Evolutionary conservation across 139 green algal genomes (phyloP), one percentile per base, ranked within the genome.

Genomic region (Chlamydomonas eustigma): DNA sequence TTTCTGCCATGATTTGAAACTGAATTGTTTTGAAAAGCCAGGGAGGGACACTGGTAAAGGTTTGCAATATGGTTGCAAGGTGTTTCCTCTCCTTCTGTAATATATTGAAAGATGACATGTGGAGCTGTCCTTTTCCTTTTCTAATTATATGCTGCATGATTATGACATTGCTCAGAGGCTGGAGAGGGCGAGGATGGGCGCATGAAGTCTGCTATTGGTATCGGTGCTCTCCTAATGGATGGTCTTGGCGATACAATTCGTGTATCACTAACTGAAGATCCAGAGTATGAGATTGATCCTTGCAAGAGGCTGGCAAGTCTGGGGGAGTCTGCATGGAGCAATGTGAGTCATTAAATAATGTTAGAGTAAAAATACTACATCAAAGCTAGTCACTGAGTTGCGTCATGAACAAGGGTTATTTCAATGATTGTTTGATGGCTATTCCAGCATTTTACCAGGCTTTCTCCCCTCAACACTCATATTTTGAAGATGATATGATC

Each of bases 201-300:
- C 77, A 97, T 99, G 94, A 99, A 99, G 92, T 92, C 80, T 25
- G 93, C 95, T 74, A 98, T 99, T 64, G 95, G 95, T 80, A 99
- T 99, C 58, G 95, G 95, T 58, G 87, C 95, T 0, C 88, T 99
- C 77, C 90, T 99, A 6, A 93, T 98, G 91, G 96, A 99, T 76
- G 96, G 95, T 30, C 88, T 99, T 71, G 96, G 96, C 51, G 95
- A 99, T 88, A 99, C 96, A 76, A 98, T 99, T 83, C 88, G 95
- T 68, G 94, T 99, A 5, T 95, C 88, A 0, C 74, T 96, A 24
- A 86, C 81, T 2, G 95, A 99, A 84, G 94, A 97, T 75, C 94
- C 96, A 2, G 93, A 98, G 85, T 90, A 91, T 50, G 96, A 99
- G 89, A 97, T 99, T 39, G 90, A 97, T 63, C 96, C 96, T 33